Evolutionary conservation across 805 yeast species (phyloP).

Genomic region (Isabelozyma heimii): DNA sequence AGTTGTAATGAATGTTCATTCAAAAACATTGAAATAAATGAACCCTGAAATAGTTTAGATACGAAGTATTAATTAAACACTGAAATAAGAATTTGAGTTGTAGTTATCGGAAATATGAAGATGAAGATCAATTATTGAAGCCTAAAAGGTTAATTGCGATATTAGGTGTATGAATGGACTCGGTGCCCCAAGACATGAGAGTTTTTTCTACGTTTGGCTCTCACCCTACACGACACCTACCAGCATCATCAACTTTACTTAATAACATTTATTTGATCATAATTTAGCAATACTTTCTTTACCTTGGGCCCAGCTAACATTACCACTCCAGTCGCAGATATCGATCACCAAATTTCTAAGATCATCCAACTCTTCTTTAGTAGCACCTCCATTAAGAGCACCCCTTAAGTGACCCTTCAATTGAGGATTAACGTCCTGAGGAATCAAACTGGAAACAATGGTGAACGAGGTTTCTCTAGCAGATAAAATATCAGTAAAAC

Average conservation of each 20-base stretch:
- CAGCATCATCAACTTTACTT: no score
- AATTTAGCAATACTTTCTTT: slow-evolving; percentile 54
- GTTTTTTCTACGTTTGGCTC: no score
- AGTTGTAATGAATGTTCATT: slow-evolving; percentile 15
- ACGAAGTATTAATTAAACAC: no score
- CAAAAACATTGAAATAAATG: not conserved
- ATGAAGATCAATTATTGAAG: no score
- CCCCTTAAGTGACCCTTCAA: slow-evolving; percentile 88
- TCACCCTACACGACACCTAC: no score
- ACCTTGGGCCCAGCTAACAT: slow-evolving; percentile 48
- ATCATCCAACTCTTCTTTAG: slow-evolving; percentile 57
- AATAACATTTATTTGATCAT: slow-evolving; percentile 14
- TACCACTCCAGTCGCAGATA: slow-evolving; percentile 72
- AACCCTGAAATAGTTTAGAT: not conserved
- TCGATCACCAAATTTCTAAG: slow-evolving; percentile 62
- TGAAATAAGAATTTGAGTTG: no score
- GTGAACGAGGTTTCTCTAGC: slow-evolving; percentile 75
- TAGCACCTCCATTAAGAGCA: slow-evolving; percentile 75
- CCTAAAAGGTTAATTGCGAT: no score
- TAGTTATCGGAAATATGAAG: no score
- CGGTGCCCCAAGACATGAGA: no score
- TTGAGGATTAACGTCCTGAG: slow-evolving; percentile 93
- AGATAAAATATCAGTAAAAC: slow-evolving; percentile 59
- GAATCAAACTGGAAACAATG: slow-evolving; percentile 75
- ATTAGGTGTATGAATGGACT: no score